Conservation (phyloP, 176 grass and related monocot genomes). For the Miscanthus lutarioriparius region DNA sequence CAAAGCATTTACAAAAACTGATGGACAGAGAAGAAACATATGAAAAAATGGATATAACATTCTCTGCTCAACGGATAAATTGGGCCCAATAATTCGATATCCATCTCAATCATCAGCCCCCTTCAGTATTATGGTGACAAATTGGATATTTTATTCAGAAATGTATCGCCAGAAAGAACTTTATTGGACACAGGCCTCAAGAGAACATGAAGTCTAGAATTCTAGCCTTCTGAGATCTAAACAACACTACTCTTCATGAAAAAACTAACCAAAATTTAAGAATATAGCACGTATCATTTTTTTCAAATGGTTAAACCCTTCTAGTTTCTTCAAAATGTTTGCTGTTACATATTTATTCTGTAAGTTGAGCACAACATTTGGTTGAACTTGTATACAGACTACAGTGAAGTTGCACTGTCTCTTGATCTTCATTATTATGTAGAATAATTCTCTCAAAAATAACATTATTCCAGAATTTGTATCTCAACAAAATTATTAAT, state of each 20-base stretch:
- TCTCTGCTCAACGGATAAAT: slow-evolving; percentile 1
- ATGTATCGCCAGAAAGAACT: neutral
- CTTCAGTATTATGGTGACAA: neutral
- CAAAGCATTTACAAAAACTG: slow-evolving; percentile 10
- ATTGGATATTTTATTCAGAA: slow-evolving; percentile 26
- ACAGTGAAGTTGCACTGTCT: slow-evolving; percentile 18
- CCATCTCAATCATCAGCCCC: neutral
- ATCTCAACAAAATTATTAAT: slow-evolving; percentile 10
- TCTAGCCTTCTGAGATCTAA: neutral
- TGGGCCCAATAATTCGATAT: neutral
- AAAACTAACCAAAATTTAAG: neutral
- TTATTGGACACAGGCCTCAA: neutral
- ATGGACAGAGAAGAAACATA: neutral
- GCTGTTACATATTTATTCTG: slow-evolving; percentile 1
- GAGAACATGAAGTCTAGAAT: neutral
- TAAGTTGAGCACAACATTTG: slow-evolving; percentile 5
- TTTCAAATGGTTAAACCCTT: neutral
- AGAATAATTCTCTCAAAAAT: neutral
- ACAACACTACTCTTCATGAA: neutral
- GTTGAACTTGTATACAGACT: slow-evolving; percentile 8
- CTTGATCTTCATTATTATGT: slow-evolving; percentile 3
- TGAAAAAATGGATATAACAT: slow-evolving; percentile 2
- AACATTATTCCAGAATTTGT: slow-evolving; percentile 11
- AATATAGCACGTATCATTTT: neutral
- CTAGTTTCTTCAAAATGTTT: neutral